Conservation (phyloP, 305 asterid genomes). For the Striga hermonthica region DNA sequence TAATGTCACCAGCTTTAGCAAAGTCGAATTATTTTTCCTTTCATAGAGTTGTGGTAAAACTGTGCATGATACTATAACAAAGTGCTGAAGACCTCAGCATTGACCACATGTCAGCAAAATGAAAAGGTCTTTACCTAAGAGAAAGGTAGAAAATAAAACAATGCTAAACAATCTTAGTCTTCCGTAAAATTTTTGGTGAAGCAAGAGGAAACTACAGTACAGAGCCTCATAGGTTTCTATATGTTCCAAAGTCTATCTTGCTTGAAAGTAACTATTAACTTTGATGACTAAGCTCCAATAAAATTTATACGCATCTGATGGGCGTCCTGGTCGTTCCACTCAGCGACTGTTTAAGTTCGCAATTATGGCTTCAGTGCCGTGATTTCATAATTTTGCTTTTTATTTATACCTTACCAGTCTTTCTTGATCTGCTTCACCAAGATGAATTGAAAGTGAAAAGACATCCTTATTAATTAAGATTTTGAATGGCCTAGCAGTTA, state of each 20-base stretch:
- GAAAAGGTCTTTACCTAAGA: neutral
- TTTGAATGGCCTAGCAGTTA: conserved; percentile 6
- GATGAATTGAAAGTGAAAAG: neutral
- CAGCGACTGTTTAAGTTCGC: neutral
- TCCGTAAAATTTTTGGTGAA: neutral
- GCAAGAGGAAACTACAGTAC: neutral
- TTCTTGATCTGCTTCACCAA: conserved; percentile 7
- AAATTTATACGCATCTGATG: neutral
- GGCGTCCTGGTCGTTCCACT: too few species aligned
- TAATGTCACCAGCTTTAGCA: neutral
- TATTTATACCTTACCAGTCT: neutral
- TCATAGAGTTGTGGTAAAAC: neutral
- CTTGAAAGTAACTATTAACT: neutral
- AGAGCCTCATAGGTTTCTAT: neutral
- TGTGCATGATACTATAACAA: neutral
- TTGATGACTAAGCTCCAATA: neutral
- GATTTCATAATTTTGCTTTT: neutral
- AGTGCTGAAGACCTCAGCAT: neutral
- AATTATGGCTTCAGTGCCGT: neutral
- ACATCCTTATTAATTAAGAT: conserved; percentile 1
- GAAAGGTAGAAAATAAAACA: neutral
- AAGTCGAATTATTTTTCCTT: neutral
- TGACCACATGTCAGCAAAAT: neutral
- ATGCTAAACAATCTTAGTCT: neutral
- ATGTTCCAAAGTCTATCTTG: neutral